Conservation (phyloP, 2,329 filamentous ascomycete genomes). For the Penicillium brasilianum region DNA sequence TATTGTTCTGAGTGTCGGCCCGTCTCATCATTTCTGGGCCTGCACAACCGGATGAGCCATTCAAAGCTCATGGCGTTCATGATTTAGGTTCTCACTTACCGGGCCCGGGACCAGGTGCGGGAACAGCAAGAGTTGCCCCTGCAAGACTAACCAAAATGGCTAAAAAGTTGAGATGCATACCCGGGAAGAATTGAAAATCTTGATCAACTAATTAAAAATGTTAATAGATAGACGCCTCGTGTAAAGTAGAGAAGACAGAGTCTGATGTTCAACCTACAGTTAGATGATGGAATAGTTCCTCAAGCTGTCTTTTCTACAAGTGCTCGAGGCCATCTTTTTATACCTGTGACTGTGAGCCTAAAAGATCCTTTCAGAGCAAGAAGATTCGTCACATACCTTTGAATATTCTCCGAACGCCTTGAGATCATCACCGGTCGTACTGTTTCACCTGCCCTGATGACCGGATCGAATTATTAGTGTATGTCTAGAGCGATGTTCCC, state of each 20-base stretch:
- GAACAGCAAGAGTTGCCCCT: slow-evolving; percentile 1
- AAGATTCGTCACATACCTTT: neutral
- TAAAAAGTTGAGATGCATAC: slow-evolving; percentile 2
- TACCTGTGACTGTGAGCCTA: neutral
- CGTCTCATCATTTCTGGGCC: slow-evolving; percentile 2
- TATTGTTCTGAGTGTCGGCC: slow-evolving; percentile 1
- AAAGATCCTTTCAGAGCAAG: neutral
- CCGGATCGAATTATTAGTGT: neutral
- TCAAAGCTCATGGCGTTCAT: too few species aligned
- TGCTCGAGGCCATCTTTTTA: neutral
- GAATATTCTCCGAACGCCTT: neutral
- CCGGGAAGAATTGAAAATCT: neutral
- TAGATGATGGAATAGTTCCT: neutral
- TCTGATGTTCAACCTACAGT: neutral
- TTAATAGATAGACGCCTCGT: neutral
- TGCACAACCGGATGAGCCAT: neutral
- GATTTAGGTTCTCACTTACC: neutral
- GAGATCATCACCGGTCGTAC: neutral
- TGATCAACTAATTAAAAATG: neutral
- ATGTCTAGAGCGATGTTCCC: neutral
- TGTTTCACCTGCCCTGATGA: neutral
- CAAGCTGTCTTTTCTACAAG: neutral
- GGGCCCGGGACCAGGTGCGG: neutral
- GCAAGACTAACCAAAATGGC: neutral
- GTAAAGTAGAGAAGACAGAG: neutral